A percentile compares a stretch with the other conserved stretches of the same genome.
Evolutionary conservation across 2,329 filamentous ascomycete genomes (phyloP).

Genomic region (Diaporthe amygdali): DNA sequence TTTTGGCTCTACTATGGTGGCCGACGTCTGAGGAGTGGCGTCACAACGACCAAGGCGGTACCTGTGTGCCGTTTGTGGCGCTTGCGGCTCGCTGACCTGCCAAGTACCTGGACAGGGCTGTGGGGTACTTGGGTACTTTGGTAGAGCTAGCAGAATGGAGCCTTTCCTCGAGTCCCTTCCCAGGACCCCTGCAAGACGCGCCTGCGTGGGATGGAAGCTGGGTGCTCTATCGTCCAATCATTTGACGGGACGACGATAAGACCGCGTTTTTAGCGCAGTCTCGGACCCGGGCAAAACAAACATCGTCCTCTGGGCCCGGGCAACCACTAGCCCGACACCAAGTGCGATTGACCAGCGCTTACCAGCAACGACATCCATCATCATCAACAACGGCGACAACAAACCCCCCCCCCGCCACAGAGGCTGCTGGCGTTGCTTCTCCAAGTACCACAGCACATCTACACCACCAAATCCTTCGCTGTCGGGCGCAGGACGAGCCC

Average conservation of each 20-base stretch:
- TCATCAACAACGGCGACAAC: neutral
- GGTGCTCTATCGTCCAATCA: slow-evolving; percentile 8
- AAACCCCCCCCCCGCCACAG: neutral
- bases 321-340: slow-evolving; percentile 5
- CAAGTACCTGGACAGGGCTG: neutral
- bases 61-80: neutral
- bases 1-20: no score
- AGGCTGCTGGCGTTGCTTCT: neutral
- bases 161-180: neutral
- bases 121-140: neutral
- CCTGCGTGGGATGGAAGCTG: neutral
- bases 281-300: slow-evolving; percentile 19
- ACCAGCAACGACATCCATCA: neutral
- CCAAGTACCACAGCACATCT: neutral
- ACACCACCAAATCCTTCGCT: neutral
- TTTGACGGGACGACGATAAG: neutral
- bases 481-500: slow-evolving; percentile 12
- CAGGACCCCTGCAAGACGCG: slow-evolving; percentile 3
- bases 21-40: no score
- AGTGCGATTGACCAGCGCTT: neutral
- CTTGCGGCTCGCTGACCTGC: neutral
- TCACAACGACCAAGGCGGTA: no score
- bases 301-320: slow-evolving; percentile 8
- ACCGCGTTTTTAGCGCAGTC: slow-evolving; percentile 16
- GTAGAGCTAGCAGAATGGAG: no score